These are phyloP conservation scores for Corallochytrium limacisporum DNA, from an alignment of 78 protist genomes.

Conservation along the genomic window DNA sequence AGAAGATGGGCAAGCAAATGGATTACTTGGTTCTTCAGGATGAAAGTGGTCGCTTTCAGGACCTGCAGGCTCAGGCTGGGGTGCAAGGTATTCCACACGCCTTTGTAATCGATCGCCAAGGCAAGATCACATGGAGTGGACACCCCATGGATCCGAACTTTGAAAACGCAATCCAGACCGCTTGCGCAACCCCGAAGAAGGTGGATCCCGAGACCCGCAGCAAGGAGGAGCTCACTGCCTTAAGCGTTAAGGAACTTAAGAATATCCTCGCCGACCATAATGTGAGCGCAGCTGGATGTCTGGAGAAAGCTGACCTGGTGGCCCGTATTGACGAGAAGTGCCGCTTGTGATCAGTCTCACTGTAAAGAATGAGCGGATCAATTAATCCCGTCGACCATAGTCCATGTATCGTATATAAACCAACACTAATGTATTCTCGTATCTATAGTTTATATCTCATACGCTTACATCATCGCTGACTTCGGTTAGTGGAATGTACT, in stretches of 20 bases:
- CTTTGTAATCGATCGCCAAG: neutral
- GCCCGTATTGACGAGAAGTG: neutral
- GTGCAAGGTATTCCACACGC: constrained; percentile 1
- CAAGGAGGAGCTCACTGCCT: neutral
- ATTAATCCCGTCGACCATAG: too few relatives aligned
- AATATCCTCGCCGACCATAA: neutral
- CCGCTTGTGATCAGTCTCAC: too few relatives aligned
- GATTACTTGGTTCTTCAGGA: neutral
- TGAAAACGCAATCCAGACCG: neutral
- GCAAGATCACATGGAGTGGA: neutral
- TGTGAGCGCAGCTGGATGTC: neutral
- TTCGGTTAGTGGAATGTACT: too few relatives aligned
- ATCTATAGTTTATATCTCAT: too few relatives aligned
- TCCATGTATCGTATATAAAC: too few relatives aligned
- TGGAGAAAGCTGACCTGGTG: neutral
- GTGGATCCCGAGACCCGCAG: neutral
- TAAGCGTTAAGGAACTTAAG: neutral
- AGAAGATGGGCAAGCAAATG: neutral
- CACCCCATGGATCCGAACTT: neutral
- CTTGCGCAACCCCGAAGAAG: neutral
- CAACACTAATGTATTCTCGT: too few relatives aligned
- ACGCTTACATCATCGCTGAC: too few relatives aligned
- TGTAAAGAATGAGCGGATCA: too few relatives aligned
- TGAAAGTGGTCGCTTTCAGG: neutral
- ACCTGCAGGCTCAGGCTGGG: neutral